Percentiles rank a stretch among this genome's conserved stretches.
Conservation (phyloP, 805 yeast genomes). For the Candida xyloterini region DNA sequence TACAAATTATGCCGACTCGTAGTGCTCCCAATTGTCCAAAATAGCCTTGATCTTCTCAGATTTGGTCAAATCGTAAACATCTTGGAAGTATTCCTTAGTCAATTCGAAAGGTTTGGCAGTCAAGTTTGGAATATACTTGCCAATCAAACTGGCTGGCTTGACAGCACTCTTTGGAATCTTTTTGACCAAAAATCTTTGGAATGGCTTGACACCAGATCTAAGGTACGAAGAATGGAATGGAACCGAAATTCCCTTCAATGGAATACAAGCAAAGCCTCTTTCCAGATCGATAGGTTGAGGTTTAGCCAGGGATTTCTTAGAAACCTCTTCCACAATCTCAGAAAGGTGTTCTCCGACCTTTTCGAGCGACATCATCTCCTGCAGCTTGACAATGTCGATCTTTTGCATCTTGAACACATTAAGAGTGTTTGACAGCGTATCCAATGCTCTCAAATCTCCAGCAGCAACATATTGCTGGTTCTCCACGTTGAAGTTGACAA, state of each 20-base stretch:
- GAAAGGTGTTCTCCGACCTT: constrained; percentile 84
- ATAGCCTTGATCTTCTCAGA: constrained; percentile 88
- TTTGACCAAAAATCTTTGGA: constrained; percentile 95
- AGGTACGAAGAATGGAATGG: constrained; percentile 99
- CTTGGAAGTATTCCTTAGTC: constrained; percentile 95
- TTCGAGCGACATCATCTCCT: constrained; percentile 77
- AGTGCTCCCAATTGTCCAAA: constrained; percentile 93
- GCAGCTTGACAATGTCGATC: constrained; percentile 86
- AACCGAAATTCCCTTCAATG: constrained; percentile 97
- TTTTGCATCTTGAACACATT: constrained; percentile 92
- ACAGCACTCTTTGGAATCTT: constrained; percentile 93
- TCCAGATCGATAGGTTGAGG: constrained; percentile 96
- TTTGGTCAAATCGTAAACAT: constrained; percentile 86
- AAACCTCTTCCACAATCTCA: constrained; percentile 83
- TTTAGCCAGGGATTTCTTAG: constrained; percentile 77
- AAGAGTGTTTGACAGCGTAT: constrained; percentile 87
- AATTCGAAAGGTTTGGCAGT: constrained; percentile 97
- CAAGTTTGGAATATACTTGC: constrained; percentile 96
- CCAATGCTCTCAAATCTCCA: constrained; percentile 95
- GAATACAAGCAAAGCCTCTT: constrained; percentile 98
- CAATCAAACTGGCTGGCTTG: constrained; percentile 88
- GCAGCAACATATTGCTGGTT: constrained; percentile 98
- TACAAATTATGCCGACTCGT: constrained; percentile 45
- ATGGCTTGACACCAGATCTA: constrained; percentile 98
- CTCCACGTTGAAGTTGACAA: constrained; percentile 97